Conservation (phyloP, 2,329 filamentous ascomycete species). For the Chaetomiaceae sp. region DNA sequence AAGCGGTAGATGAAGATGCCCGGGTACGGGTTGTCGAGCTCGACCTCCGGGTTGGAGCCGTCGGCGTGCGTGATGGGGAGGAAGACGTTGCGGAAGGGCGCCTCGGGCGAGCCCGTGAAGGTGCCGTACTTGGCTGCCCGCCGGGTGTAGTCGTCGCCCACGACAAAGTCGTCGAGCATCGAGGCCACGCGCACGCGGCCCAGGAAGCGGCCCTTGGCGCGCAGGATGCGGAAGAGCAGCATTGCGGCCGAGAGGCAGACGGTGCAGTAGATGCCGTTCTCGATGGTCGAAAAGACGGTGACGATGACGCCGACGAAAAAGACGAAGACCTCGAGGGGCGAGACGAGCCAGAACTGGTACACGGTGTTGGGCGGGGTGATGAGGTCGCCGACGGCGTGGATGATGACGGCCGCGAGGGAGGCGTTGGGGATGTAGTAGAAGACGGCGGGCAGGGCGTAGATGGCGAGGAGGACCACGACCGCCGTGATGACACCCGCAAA, state of each 20-base stretch:
- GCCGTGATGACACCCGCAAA: slow-evolving; percentile 88
- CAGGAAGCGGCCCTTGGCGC: slow-evolving; percentile 77
- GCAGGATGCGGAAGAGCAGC: slow-evolving; percentile 77
- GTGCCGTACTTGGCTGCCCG: slow-evolving; percentile 53
- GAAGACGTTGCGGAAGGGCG: slow-evolving; percentile 70
- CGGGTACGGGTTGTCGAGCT: slow-evolving; percentile 77
- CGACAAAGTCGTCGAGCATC: slow-evolving; percentile 69
- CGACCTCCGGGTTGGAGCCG: slow-evolving; percentile 80
- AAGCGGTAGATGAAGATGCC: slow-evolving; percentile 96
- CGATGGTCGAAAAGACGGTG: slow-evolving; percentile 82
- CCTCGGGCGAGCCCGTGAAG: slow-evolving; percentile 44
- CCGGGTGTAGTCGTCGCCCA: slow-evolving; percentile 57
- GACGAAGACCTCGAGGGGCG: slow-evolving; percentile 82
- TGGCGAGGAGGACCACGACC: slow-evolving; percentile 77
- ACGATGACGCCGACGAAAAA: slow-evolving; percentile 92
- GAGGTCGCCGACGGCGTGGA: slow-evolving; percentile 89
- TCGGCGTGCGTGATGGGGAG: slow-evolving; percentile 83
- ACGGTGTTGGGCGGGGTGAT: slow-evolving; percentile 87
- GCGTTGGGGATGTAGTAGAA: slow-evolving; percentile 92
- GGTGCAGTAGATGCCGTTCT: slow-evolving; percentile 88
- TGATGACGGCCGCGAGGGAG: slow-evolving; percentile 81
- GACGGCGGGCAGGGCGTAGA: slow-evolving; percentile 80
- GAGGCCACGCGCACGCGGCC: slow-evolving; percentile 81
- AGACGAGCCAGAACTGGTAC: slow-evolving; percentile 93
- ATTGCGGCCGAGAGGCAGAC: slow-evolving; percentile 72